Evolutionary conservation across 2,329 filamentous ascomycete species (phyloP), one percentile per base, ranked within the genome.

Genomic region (Epichloe baconii): DNA sequence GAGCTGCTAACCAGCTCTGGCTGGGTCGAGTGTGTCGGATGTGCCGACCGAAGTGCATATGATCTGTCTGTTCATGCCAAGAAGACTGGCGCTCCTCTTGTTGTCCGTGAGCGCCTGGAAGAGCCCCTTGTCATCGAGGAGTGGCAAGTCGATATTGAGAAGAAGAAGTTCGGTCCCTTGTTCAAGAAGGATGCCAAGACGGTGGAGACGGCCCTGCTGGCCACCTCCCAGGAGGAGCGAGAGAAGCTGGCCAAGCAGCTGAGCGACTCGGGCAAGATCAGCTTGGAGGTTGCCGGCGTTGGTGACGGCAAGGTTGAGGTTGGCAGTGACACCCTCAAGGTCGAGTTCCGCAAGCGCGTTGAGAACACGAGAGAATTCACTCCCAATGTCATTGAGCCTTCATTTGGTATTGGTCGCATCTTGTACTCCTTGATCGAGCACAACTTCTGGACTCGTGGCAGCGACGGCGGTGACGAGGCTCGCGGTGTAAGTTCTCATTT

Each of bases 11-110:
- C 88, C 52, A 90, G 86, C 55, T 90, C 90, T 62, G 93, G 93
- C 66, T 98, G 93, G 93, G 87, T 97, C 56, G 93, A 98, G 74
- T 97, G 91, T 67, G 91, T 97, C 62, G 93, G 93, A 55, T 97
- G 93, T 68, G 93, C 93, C 54, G 91, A 96, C 67, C 82, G 93
- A 62, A 95, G 87, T 65, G 93, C 93, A 19, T 98, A 95, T 68
- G 93, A 98, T 69, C 69, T 97, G 66, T 85, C 81, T 37, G 90
- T 96, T 10, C 93, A 97, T 70, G 83, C 85, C 65, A 91, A 95
- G 72, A 90, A 88, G 74, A 97, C 93, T 35, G 89, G 88, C 53
- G 83, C 86, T 14, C 83, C 89, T 42, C 77, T 98, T 21, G 76
- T 93, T 47, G 93, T 97, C 41, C 83, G 90, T 54, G 83, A 96